Evolutionary conservation across 108 stramenopile species (phyloP).

Genomic region (Parmales sp.): DNA sequence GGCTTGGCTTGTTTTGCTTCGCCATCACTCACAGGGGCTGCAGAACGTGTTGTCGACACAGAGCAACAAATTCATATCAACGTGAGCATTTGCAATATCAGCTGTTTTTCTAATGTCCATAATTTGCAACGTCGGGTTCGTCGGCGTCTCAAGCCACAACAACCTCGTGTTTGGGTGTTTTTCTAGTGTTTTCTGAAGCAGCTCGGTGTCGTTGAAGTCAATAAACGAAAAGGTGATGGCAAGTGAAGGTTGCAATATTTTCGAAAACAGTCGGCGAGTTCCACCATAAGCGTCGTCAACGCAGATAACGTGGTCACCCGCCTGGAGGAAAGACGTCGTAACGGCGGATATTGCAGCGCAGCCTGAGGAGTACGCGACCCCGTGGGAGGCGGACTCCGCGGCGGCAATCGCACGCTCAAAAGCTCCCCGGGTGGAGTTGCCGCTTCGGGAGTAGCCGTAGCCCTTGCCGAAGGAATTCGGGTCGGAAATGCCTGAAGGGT

Average conservation of each 20-base stretch:
- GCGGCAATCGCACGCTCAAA: constrained; percentile 68
- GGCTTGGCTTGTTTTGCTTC: too few relatives aligned
- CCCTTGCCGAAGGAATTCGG: constrained; percentile 70
- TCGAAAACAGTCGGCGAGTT: constrained; percentile 39
- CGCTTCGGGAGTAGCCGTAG: constrained; percentile 64
- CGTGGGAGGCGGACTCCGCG: constrained; percentile 52
- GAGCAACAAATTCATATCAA: constrained; percentile 35
- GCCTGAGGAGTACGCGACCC: constrained; percentile 70
- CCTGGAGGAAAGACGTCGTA: constrained; percentile 48
- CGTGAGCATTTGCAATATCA: constrained; percentile 32
- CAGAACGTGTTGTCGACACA: constrained; percentile 91
- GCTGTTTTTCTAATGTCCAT: constrained; percentile 59
- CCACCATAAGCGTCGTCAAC: constrained; percentile 80
- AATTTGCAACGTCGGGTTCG: constrained; percentile 75
- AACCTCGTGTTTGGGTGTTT: constrained; percentile 57
- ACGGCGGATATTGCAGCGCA: constrained; percentile 77
- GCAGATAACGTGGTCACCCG: constrained; percentile 55
- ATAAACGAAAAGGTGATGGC: background rate
- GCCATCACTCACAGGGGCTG: too few relatives aligned
- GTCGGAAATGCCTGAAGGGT: constrained; percentile 43
- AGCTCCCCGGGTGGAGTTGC: constrained; percentile 68
- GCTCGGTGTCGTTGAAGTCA: background rate
- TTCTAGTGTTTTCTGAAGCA: too few relatives aligned
- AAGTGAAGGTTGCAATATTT: background rate
- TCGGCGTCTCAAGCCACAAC: constrained; percentile 83